phyloP scores from a whole-genome alignment of 148 eudicot genomes.

The Dysphania ambrosioides region DNA sequence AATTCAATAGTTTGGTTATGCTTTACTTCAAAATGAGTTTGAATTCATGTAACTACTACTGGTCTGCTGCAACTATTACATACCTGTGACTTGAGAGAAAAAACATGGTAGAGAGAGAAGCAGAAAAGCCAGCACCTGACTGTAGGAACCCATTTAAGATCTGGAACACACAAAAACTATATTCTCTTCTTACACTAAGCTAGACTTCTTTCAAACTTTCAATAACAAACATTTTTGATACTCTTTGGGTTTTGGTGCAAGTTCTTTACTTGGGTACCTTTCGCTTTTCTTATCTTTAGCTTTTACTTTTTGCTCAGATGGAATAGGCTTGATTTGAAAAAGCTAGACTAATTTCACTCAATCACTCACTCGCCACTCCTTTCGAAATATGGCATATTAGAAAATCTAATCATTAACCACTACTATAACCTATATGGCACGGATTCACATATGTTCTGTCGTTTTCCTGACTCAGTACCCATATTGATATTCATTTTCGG shows the following conservation, averaged over 20 bases:
- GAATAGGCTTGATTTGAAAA: background rate
- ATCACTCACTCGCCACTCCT: no score
- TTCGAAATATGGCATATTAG: no score
- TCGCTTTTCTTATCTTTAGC: conserved; percentile 18
- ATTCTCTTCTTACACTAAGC: conserved; percentile 15
- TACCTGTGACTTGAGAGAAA: conserved; percentile 70
- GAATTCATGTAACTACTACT: conserved; percentile 3
- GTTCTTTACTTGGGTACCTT: conserved; percentile 13
- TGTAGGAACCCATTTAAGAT: conserved; percentile 51
- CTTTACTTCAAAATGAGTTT: background rate
- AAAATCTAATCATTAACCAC: no score
- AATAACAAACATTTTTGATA: conserved; percentile 21
- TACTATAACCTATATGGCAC: no score
- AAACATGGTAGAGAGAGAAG: conserved; percentile 38
- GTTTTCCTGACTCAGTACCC: no score
- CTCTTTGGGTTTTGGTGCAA: conserved; percentile 21
- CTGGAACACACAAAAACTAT: conserved; percentile 16
- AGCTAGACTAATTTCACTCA: background rate
- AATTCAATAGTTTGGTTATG: background rate
- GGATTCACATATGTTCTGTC: no score
- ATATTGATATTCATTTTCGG: no score
- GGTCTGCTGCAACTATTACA: no score
- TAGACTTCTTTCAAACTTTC: conserved; percentile 14
- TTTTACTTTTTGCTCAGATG: conserved; percentile 34
- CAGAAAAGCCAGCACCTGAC: conserved; percentile 31